Conservation (phyloP, 1,284 basidiomycete genomes). For the Caloboletus firmus region DNA sequence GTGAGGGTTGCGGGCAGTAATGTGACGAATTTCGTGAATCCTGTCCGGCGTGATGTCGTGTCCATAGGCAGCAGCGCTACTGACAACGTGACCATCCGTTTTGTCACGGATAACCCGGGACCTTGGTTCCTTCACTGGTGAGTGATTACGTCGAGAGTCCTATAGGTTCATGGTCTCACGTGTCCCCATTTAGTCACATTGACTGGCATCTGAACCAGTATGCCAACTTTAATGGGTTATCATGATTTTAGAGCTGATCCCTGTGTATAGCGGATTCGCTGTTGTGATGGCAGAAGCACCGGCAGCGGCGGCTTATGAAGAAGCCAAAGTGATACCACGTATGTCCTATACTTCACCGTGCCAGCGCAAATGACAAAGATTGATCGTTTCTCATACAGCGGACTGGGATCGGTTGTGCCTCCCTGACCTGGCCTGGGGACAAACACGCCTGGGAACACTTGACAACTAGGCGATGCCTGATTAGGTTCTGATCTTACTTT, state of each 20-base stretch:
- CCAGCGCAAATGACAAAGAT: neutral
- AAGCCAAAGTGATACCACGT: constrained; percentile 22
- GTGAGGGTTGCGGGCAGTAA: constrained; percentile 24
- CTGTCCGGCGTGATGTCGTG: constrained; percentile 31
- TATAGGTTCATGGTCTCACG: neutral
- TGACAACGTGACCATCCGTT: constrained; percentile 46
- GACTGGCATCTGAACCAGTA: constrained; percentile 42
- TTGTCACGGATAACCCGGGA: constrained; percentile 46
- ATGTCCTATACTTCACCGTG: neutral
- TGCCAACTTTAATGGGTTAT: neutral
- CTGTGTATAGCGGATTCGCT: constrained; percentile 33
- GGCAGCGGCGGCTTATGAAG: neutral
- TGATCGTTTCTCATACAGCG: constrained; percentile 4
- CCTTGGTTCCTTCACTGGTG: constrained; percentile 52
- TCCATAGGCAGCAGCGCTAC: constrained; percentile 16
- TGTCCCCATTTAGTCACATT: constrained; percentile 33
- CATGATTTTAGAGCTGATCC: neutral
- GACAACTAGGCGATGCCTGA: neutral
- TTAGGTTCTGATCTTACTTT: too few relatives aligned
- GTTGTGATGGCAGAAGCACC: constrained; percentile 36
- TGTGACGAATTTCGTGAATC: constrained; percentile 26
- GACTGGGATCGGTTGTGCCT: constrained; percentile 23
- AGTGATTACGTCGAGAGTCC: constrained; percentile 4
- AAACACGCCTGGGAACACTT: constrained; percentile 1
- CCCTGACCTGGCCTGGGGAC: constrained; percentile 1